Evolutionary conservation across 2,329 filamentous ascomycete species (phyloP).

Genomic region (Coniochaeta ligniaria): DNA sequence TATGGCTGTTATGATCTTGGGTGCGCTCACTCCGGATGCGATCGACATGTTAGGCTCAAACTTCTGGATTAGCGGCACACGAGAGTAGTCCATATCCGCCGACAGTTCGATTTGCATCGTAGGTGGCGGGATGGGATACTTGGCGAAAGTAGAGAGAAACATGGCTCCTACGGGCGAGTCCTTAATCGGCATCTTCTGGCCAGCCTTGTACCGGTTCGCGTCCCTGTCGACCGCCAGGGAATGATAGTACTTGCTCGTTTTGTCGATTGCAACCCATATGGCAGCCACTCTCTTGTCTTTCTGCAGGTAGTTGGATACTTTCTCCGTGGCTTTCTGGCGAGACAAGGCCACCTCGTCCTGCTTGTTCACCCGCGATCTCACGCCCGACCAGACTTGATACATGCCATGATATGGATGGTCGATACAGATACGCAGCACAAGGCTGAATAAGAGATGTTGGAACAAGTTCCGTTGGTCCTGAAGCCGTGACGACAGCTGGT

Average conservation of each 20-base stretch:
- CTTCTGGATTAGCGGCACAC: constrained; percentile 64
- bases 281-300: constrained; percentile 39
- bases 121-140: constrained; percentile 72
- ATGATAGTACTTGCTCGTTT: constrained; percentile 62
- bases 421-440: constrained; percentile 77
- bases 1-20: constrained; percentile 82
- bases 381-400: constrained; percentile 89
- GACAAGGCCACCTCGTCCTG: constrained; percentile 70
- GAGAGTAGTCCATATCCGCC: constrained; percentile 65
- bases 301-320: constrained; percentile 55
- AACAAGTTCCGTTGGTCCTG: constrained; percentile 65
- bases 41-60: constrained; percentile 75
- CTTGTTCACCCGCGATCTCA: constrained; percentile 58
- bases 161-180: constrained; percentile 56
- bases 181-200: constrained; percentile 47
- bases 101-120: constrained; percentile 80
- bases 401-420: constrained; percentile 97
- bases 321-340: constrained; percentile 65
- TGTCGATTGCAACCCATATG: constrained; percentile 67
- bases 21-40: constrained; percentile 83
- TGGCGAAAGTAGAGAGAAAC: constrained; percentile 55
- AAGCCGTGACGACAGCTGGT: constrained; percentile 90
- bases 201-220: constrained; percentile 58
- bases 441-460: constrained; percentile 63
- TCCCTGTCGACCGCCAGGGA: constrained; percentile 58